Base-by-base conservation (phyloP, 495 filamentous ascomycete species). In the Parathielavia appendiculata region DNA sequence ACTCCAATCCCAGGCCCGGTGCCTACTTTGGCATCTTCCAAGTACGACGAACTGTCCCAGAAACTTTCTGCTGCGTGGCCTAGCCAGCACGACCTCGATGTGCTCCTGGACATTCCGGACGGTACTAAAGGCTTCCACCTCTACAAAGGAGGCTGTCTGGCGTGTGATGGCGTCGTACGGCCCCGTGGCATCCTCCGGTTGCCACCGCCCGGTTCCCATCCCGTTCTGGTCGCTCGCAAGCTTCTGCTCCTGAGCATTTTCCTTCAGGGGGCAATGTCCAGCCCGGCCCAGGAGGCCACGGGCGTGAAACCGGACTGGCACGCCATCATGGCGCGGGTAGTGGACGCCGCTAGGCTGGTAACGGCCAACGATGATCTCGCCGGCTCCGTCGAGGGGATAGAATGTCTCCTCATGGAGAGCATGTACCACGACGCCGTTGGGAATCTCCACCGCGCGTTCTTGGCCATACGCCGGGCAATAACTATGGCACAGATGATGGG, bases 371-470 rank as follows among this genome's bases (percentile, higher is more conserved):
- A 83, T 36, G 73, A 78, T 14, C 69, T 81, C n/a, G 57, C 71
- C 46, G 56, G 63, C 59, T 75, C 66, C 0, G 56, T 81, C 20
- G 78, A 81, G 51, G 75, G 72, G 8, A 53, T 82, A 12, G 78
- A 81, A 55, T 81, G 76, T 60, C 64, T 82, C 39, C 75, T 82
- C 59, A 65, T 80, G 9, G 79, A 81, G 58, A 69, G 68, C 30
- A 59, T 77, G 52, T 79, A 78, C 59, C 71, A 78, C 23, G 73
- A 71, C 38, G 73, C 79, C 39, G 62, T 56, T 11, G 79, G 79
- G 1, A 78, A 78, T 52, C 68, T 82, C 9, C 76, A 74, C 23
- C 69, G 68, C 1, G 67, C 72, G 0, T 80, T 71, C 72, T 54
- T 79, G 16, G 61, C 73, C 9, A 61, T 66, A 9, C 76, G 73